Evolutionary conservation across 176 grass and related monocot genomes (phyloP), one percentile per base, ranked within the genome.

Genomic region (Musa acuminata): DNA sequence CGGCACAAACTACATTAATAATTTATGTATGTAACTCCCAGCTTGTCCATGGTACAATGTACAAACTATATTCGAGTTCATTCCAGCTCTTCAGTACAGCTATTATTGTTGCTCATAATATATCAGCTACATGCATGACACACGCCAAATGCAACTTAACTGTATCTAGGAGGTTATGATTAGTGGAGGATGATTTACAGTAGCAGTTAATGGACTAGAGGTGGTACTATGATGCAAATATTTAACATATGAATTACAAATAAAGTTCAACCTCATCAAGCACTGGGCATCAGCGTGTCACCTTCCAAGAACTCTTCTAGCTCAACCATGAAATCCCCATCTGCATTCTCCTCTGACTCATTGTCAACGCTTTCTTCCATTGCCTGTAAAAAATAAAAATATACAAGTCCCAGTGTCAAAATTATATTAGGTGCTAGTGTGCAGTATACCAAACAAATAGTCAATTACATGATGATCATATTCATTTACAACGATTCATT

Each of bases 241-340:
- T 71, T 71, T 2, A 60, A 62, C 85, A 86, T 83, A 81, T 76
- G 79, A 79, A 79, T 85, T 77, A 86, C 69, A 58, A 74, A 82
- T 16, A 66, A 57, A 80, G 54, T 67, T 76, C 78, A 84, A 85
- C 81, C 74, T 72, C 73, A 69, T 58, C 51, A 92, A 88, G 87
- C 76, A 79, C 69, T 79, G 25, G 84, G 80, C 79, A 93, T 87
- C 11, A 66, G 17, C 13, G 82, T 43, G 14, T 85, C 87, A 21
- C 84, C 83, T 14, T 75, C 73, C 72, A 79, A 89, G 1, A 95
- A 65, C 51, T 95, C 86, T 82, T 92, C 91, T 72, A 91, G 14
- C 55, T 82, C 86, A 82, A 55, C 71, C 96, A 99, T 89, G 43
- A 99, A 81, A 75, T 95, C 91, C 25, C 77, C 52, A 13, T 67